Conservation (phyloP, 805 yeast genomes). For the Starmerella floris region DNA sequence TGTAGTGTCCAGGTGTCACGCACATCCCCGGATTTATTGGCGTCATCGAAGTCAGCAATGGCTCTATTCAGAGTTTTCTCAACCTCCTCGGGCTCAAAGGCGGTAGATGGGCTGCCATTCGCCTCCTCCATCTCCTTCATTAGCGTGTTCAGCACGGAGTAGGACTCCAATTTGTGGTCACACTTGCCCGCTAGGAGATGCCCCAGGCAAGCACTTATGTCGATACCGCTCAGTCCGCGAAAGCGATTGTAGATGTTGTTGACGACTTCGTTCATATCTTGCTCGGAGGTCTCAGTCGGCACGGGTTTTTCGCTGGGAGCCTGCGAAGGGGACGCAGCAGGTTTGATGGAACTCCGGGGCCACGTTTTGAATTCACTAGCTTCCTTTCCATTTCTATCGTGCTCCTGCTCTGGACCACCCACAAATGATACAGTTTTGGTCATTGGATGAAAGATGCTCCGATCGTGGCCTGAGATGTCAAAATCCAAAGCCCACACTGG, state of each 20-base stretch:
- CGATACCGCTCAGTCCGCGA: not conserved
- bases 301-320: not conserved
- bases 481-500: no score
- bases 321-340: not conserved
- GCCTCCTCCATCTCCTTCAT: not conserved
- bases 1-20: constrained; percentile 13
- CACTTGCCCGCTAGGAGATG: constrained; percentile 3
- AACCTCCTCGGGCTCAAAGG: not conserved
- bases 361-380: not conserved
- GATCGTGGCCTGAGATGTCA: no score
- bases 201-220: not conserved
- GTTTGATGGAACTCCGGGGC: constrained; percentile 1
- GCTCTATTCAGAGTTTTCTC: not conserved
- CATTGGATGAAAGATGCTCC: not conserved
- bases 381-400: not conserved
- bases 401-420: not conserved
- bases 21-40: constrained; percentile 2
- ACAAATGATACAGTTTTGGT: not conserved
- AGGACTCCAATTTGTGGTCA: not conserved
- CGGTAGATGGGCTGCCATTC: not conserved
- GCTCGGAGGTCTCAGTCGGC: not conserved
- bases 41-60: not conserved
- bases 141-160: constrained; percentile 9
- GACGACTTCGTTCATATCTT: not conserved
- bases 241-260: constrained; percentile 1